Evolutionary conservation across 176 grass and related monocot species (phyloP), one percentile per base, ranked within the genome.

Genomic region (Neostapfia colusana): DNA sequence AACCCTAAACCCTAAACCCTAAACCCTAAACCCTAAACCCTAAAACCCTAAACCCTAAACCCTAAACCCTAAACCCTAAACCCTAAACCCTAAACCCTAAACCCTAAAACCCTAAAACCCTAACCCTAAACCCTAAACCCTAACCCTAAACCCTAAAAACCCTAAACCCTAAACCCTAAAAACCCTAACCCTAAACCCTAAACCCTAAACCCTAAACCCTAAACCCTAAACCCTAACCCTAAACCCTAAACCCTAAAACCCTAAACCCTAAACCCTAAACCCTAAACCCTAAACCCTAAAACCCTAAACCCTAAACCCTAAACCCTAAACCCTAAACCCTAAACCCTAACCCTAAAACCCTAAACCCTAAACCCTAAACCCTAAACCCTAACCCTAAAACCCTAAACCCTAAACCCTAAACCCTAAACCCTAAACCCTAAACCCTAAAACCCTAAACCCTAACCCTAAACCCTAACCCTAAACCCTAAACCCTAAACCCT

Each of bases 11-110:
- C 78, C 25, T 35, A 81, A 81, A 26, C 78, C 78, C 25, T 49
- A n/a, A 81, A 82, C 0, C 37, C 37, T 38, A 50, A 81, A 13
- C 78, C 78, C 16, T 20, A 81, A 81, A 24, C 78, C 78, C 25
- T 18, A 26, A 35, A 35, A 59, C 37, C 37, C 37, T 38, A 38
- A 38, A 38, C 37, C 37, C 37, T 38, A 38, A 38, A 38, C 37
- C 37, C 37, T 38, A 80, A 56, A 17, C 59, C 59, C 5, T 66
- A 78, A 70, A 81, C 48, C 44, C 78, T 60, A 44, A 79, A 78
- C 74, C 76, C 59, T 55, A 69, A 79, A 79, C 43, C 76, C 76
- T 41, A 79, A 79, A 79, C 62, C 76, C 62, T 39, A 68, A 67
- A 43, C 53, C 62, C 76, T 42, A n/a, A 40, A 68, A 79, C 53